A percentile compares a stretch with the other conserved stretches of the same genome.
Conservation (phyloP, 768 basidiomycete species). For the Astraeus odoratus region DNA sequence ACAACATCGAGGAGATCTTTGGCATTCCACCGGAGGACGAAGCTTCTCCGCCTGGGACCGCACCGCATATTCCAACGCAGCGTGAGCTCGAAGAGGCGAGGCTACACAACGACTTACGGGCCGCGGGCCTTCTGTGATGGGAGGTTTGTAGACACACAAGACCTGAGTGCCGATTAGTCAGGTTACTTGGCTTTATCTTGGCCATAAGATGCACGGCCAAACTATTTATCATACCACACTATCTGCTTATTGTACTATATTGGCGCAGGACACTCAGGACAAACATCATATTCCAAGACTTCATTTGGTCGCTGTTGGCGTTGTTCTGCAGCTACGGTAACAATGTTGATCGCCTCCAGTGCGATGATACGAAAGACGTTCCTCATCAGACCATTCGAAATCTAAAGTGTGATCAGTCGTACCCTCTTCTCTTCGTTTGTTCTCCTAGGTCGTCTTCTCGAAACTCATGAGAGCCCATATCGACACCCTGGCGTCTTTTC, state of each 20-base stretch:
- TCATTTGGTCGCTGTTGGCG: no score
- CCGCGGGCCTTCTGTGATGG: conserved; percentile 46
- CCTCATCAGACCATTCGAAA: no score
- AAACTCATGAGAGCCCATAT: background rate
- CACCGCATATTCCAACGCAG: conserved; percentile 18
- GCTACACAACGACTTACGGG: conserved; percentile 42
- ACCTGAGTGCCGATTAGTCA: background rate
- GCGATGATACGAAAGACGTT: no score
- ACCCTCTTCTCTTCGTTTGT: no score
- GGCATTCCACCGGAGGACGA: conserved; percentile 35
- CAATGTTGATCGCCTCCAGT: no score
- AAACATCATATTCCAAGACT: no score
- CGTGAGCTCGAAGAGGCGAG: conserved; percentile 37
- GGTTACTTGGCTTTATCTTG: background rate
- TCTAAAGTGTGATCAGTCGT: no score
- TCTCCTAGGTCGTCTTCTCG: conserved; percentile 14
- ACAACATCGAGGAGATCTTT: conserved; percentile 47
- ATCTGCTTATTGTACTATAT: no score
- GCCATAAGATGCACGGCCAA: no score
- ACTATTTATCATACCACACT: no score
- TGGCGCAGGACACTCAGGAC: no score
- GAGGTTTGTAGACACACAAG: background rate
- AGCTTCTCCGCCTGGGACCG: conserved; percentile 4
- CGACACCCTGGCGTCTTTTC: background rate
- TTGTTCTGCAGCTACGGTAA: no score